Conservation (phyloP, 164 flowering plant species). For the Amborella trichopoda region DNA sequence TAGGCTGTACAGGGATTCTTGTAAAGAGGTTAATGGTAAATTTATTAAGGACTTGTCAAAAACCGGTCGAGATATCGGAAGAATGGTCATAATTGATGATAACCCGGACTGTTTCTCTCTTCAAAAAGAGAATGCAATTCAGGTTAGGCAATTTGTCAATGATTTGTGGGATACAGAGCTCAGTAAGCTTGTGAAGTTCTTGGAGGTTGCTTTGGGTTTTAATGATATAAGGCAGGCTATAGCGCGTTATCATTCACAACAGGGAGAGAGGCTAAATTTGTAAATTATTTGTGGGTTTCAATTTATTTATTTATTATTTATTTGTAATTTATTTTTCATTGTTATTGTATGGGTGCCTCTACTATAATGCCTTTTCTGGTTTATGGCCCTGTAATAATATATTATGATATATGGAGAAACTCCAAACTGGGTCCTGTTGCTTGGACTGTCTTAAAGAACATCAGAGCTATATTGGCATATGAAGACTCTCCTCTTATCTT, state of each 20-base stretch:
- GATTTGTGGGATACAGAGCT: slow-evolving; percentile 58
- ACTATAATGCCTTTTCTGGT: no score
- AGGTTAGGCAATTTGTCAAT: slow-evolving; percentile 41
- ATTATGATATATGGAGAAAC: no score
- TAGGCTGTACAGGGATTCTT: slow-evolving; percentile 67
- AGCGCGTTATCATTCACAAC: slow-evolving; percentile 19
- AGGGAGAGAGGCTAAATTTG: no score
- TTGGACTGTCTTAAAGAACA: no score
- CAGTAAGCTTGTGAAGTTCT: slow-evolving; percentile 28
- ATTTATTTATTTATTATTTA: no score
- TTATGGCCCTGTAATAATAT: no score
- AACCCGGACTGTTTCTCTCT: slow-evolving; percentile 51
- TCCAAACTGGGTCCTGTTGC: no score
- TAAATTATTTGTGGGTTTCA: no score
- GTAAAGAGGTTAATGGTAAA: slow-evolving; percentile 47
- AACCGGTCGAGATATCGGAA: slow-evolving; percentile 58
- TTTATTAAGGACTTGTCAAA: slow-evolving; percentile 68
- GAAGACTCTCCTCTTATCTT: no score
- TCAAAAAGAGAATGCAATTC: slow-evolving; percentile 71
- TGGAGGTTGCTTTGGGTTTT: slow-evolving; percentile 24
- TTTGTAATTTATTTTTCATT: no score
- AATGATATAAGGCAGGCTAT: slow-evolving; percentile 70
- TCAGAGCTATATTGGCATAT: no score
- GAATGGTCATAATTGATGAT: slow-evolving; percentile 70
- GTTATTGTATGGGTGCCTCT: no score